Evolutionary conservation across 164 flowering plant genomes (phyloP), one percentile per base, ranked within the genome.

Genomic region (Taxillus chinensis): DNA sequence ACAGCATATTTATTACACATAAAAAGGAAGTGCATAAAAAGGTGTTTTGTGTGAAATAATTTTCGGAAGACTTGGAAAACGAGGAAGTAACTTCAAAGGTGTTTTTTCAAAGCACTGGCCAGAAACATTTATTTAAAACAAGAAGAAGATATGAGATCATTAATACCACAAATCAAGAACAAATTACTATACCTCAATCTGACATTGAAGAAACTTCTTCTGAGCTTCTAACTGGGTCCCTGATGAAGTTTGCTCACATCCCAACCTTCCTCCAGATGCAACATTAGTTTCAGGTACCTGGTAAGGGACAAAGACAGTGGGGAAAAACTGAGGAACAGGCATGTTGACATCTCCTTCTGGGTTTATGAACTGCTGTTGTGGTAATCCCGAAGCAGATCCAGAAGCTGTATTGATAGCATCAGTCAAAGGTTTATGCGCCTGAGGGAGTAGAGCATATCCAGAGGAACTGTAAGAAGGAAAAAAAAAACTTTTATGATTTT

Each of bases 181-280:
- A 55, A 45, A 27, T 61, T 48, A 52, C 43, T 50, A 43, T 74
- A 86, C 92, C 89, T 82, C 86, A 73, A 86, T 84, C 75, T 81
- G 87, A 42, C 72, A 70, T 50, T 64, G 65, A 45, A 86, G 64
- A 66, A 79, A 71, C 56, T 63, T 75, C 64, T 67, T 76, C 46
- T 77, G 81, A 70, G 71, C 76, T 63, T 86, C 86, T 64, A 74
- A 45, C 41, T 73, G 79, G 14, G 82, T 66, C 11, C 13, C 67
- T 51, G 72, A n/a, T 57, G 64, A 54, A 50, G 65, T 70, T 17
- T 42, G 62, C 58, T 72, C 60, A 45, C 50, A 49, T 27, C 68
- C 64, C 52, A 60, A 59, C 45, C 56, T 71, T 42, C 66, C 68
- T 65, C 68, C 74, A 41, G 45, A 7, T 39, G 57, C 60, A 15